Conservation (phyloP, 164 flowering plant species). For the Dillenia turbinata region DNA sequence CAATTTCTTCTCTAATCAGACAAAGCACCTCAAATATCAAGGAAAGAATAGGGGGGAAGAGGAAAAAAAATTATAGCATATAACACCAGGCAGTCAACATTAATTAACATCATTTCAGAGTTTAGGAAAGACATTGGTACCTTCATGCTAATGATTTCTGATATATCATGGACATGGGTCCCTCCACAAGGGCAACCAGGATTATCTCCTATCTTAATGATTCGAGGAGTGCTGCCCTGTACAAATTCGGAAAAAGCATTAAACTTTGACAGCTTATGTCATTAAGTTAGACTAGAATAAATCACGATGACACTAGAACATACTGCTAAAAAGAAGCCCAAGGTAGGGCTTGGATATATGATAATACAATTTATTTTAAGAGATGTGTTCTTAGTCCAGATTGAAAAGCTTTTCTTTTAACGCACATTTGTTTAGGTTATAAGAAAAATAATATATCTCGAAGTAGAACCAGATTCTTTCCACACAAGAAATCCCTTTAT, state of each 20-base stretch:
- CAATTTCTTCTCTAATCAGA: background rate
- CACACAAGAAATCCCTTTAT: too few species aligned
- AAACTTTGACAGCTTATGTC: background rate
- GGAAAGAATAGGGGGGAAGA: background rate
- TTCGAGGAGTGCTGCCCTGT: constrained; percentile 76
- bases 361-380: too few species aligned
- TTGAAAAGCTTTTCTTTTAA: too few species aligned
- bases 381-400: too few species aligned
- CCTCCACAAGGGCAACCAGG: constrained; percentile 98
- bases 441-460: too few species aligned
- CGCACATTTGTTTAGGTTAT: too few species aligned
- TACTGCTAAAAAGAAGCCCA: background rate
- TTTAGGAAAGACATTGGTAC: constrained; percentile 19
- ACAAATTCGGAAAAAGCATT: constrained; percentile 13
- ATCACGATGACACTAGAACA: too few species aligned
- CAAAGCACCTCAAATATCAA: background rate
- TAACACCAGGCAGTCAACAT: background rate
- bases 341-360: background rate
- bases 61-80: too few species aligned
- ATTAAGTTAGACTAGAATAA: too few species aligned
- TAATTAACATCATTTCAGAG: background rate
- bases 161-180: constrained; percentile 78
- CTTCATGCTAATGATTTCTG: constrained; percentile 65
- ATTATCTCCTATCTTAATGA: constrained; percentile 54
- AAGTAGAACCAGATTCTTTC: too few species aligned